Base-by-base conservation (phyloP, 371 early-diverging fungal genomes). In the Vairimorpha ceranae region DNA sequence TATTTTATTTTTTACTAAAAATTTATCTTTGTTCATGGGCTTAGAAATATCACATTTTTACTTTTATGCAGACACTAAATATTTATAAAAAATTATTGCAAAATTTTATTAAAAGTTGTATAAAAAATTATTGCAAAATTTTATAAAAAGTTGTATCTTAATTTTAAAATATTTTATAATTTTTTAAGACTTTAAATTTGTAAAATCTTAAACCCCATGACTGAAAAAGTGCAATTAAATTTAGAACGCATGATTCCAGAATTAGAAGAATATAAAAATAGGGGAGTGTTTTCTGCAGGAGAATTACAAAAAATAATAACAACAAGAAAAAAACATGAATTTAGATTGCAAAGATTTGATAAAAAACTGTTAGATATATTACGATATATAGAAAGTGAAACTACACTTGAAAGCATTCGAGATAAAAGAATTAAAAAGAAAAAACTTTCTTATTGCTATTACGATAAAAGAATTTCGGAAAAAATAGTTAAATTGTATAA, bases 191-290 rank as follows among this genome's bases (percentile, higher is more conserved):
- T n/a, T n/a, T n/a, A n/a, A n/a, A n/a, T n/a, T n/a, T n/a, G n/a
- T n/a, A n/a, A n/a, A n/a, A n/a, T 36, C 35, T 41, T 8, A 2
- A 10, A 15, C 30, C 70, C 59, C 60, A 79, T 79, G 79, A 21
- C 58, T 36, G 72, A 75, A 45, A 48, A n/a, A 41, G 69, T 75
- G 4, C 69, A 72, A 15, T 38, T 52, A 27, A 70, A 60, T 56
- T 21, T 79, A 32, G 76, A 79, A 67, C 61, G 60, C n/a, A 72
- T 79, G 73, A 65, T 65, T 4, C 41, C 63, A n/a, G 79, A 79
- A 59, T 59, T 79, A 15, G 72, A 79, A 23, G 68, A 69, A 15
- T 79, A 79, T 65, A 72, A 70, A 29, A 60, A 58, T 6, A 23
- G 67, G 19, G 64, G 65, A 17, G 56, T 79, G 21, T 75, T 79